phyloP scores from a whole-genome alignment of 331 rosid genomes.

The Phaseolus coccineus region DNA sequence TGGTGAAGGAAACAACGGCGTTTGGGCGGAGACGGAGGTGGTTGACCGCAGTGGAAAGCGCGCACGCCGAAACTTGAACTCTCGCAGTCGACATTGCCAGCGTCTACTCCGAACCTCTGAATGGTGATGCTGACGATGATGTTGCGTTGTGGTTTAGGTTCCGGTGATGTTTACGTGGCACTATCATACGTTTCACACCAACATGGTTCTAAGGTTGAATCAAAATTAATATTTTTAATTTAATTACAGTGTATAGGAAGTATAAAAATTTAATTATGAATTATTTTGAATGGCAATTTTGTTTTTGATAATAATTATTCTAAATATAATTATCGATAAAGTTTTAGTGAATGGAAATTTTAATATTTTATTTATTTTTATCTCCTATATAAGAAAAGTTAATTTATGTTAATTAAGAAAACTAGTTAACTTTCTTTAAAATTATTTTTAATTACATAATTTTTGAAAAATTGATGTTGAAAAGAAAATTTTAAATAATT shows the following conservation, averaged over 20 bases:
- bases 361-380: too few relatives aligned
- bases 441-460: too few relatives aligned
- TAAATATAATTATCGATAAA: too few relatives aligned
- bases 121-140: conserved; percentile 25
- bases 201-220: background rate
- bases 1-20: conserved; percentile 40
- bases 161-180: conserved; percentile 38
- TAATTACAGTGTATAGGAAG: background rate
- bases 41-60: conserved; percentile 69
- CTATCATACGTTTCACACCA: background rate
- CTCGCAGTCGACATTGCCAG: conserved; percentile 61
- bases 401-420: background rate
- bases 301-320: too few relatives aligned
- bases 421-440: too few relatives aligned
- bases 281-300: background rate
- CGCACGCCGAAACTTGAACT: conserved; percentile 69
- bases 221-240: too few relatives aligned
- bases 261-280: too few relatives aligned
- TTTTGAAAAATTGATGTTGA: too few relatives aligned
- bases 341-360: too few relatives aligned
- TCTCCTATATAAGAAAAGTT: background rate
- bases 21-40: conserved; percentile 49
- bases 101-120: background rate
- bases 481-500: too few relatives aligned
- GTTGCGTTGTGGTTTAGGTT: conserved; percentile 17